These are phyloP conservation scores for Jacaranda mimosifolia DNA, from an alignment of 257 asterid species.

Conservation along the genomic window DNA sequence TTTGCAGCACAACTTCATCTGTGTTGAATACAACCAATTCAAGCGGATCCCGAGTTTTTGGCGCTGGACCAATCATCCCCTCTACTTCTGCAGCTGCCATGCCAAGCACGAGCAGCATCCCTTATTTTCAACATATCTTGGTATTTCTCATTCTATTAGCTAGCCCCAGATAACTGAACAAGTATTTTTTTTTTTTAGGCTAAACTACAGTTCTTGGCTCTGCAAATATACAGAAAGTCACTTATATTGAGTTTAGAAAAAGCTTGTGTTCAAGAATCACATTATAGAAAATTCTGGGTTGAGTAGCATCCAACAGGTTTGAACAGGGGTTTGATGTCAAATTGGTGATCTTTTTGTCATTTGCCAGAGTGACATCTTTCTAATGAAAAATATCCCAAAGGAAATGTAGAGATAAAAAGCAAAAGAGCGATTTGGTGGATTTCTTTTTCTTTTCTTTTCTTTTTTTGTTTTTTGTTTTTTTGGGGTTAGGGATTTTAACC, in stretches of 20 bases:
- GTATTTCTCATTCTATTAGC: conserved; percentile 33
- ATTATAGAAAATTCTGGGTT: no score
- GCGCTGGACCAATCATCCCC: conserved; percentile 74
- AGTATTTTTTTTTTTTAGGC: not conserved
- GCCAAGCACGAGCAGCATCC: not conserved
- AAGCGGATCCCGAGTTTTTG: conserved; percentile 78
- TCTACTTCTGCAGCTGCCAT: conserved; percentile 53
- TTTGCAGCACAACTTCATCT: conserved; percentile 87
- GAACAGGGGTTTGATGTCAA: no score
- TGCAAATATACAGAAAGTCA: not conserved
- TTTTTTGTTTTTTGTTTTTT: not conserved
- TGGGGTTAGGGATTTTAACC: not conserved
- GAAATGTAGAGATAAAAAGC: not conserved
- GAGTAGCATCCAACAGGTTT: no score
- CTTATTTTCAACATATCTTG: conserved; percentile 33
- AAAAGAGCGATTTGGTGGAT: not conserved
- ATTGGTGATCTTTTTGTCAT: no score
- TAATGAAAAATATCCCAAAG: no score
- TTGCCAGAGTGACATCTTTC: no score
- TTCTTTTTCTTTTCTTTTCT: not conserved
- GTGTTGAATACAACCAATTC: conserved; percentile 72
- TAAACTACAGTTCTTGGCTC: not conserved
- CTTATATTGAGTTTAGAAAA: conserved; percentile 11
- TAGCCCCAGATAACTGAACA: not conserved
- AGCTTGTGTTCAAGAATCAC: no score